These are phyloP conservation scores for Candida ipomoeae DNA, from an alignment of 805 yeast species.

Conservation along the genomic window DNA sequence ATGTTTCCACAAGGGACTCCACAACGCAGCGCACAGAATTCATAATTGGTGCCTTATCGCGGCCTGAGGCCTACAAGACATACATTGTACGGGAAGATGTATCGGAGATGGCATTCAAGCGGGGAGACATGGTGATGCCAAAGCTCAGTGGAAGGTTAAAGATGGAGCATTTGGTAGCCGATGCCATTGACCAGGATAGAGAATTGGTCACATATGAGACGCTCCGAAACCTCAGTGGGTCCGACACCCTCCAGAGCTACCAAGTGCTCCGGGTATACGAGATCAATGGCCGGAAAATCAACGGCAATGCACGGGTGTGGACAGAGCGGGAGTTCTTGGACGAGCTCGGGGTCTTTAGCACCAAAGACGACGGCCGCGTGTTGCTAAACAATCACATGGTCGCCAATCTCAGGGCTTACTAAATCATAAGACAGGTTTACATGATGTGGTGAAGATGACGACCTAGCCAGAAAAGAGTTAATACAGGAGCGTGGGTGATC, in stretches of 20 bases:
- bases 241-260: not conserved
- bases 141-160: slow-evolving; percentile 40
- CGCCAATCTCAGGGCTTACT: slow-evolving; percentile 29
- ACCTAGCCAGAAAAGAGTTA: not conserved
- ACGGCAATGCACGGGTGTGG: slow-evolving; percentile 26
- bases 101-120: slow-evolving; percentile 3
- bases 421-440: not conserved
- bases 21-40: slow-evolving; percentile 26
- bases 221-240: slow-evolving; percentile 14
- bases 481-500: not conserved
- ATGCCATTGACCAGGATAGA: slow-evolving; percentile 40
- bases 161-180: slow-evolving; percentile 43
- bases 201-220: slow-evolving; percentile 25
- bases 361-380: slow-evolving; percentile 22
- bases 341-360: slow-evolving; percentile 13
- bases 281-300: slow-evolving; percentile 32
- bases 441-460: too few species aligned
- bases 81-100: slow-evolving; percentile 15
- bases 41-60: slow-evolving; percentile 26
- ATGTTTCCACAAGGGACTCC: slow-evolving; percentile 26
- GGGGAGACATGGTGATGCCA: slow-evolving; percentile 37
- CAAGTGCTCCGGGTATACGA: slow-evolving; percentile 25
- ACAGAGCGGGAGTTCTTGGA: slow-evolving; percentile 22
- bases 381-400: slow-evolving; percentile 25
- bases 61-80: slow-evolving; percentile 23